Evolutionary conservation across 2,329 filamentous ascomycete species (phyloP).

Genomic region (Aspergillus brunneoviolaceus): DNA sequence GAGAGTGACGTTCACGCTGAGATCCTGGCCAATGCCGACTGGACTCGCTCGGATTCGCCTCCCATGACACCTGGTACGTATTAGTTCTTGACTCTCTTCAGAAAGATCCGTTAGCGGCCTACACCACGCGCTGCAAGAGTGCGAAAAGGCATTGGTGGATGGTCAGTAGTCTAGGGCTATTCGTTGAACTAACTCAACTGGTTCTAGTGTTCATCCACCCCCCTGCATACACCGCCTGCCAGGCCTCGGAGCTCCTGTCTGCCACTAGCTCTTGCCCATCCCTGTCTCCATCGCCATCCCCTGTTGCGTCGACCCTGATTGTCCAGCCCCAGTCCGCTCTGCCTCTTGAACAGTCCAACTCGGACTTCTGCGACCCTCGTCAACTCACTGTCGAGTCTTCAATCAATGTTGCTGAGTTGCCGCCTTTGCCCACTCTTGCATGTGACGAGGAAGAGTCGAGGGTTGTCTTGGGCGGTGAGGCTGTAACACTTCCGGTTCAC

Average conservation of each 20-base stretch:
- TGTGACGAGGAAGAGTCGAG: conserved; percentile 42
- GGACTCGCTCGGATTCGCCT: conserved; percentile 74
- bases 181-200: conserved; percentile 26
- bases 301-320: conserved; percentile 69
- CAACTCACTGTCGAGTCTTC: conserved; percentile 71
- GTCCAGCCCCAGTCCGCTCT: conserved; percentile 72
- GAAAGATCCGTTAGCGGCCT: neutral
- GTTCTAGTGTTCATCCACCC: conserved; percentile 64
- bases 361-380: conserved; percentile 88
- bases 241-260: conserved; percentile 69
- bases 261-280: conserved; percentile 71
- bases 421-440: conserved; percentile 56
- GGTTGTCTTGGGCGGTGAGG: conserved; percentile 36
- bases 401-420: conserved; percentile 59
- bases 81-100: neutral
- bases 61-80: conserved; percentile 87
- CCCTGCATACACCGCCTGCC: conserved; percentile 62
- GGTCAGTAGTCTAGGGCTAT: conserved; percentile 17
- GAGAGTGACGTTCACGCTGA: conserved; percentile 71
- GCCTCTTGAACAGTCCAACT: conserved; percentile 63
- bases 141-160: neutral
- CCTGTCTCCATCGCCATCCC: conserved; percentile 81
- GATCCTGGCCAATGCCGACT: conserved; percentile 71
- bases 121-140: conserved; percentile 11
- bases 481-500: conserved; percentile 38